phyloP scores from a whole-genome alignment of 1,139 yeast genomes.

The Candida sanyaensis region DNA sequence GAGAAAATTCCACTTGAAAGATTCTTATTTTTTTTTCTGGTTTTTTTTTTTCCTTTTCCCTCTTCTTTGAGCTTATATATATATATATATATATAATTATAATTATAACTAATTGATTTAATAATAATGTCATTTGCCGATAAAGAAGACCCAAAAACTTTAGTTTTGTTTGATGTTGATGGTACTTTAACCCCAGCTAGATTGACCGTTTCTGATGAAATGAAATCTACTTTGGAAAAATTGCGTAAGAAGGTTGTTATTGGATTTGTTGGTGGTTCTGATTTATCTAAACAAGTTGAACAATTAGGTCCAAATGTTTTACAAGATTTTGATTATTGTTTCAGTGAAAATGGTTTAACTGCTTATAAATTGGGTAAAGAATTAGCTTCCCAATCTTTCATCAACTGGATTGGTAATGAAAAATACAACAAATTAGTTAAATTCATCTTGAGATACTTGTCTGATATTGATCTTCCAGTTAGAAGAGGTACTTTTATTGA shows the following conservation, averaged over 20 bases:
- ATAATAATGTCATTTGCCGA: slow-evolving; percentile 49
- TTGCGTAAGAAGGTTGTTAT: slow-evolving; percentile 89
- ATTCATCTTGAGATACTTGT: slow-evolving; percentile 80
- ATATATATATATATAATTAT: background rate
- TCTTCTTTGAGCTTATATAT: slow-evolving; percentile 7
- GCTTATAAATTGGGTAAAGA: slow-evolving; percentile 90
- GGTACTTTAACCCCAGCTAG: slow-evolving; percentile 99
- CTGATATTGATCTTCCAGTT: slow-evolving; percentile 86
- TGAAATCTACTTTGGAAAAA: slow-evolving; percentile 66
- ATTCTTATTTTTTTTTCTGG: background rate
- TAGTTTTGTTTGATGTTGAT: slow-evolving; percentile 94
- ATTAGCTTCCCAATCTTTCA: slow-evolving; percentile 91
- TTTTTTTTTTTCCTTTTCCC: slow-evolving; percentile 1
- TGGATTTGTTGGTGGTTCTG: slow-evolving; percentile 99
- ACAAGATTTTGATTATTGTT: slow-evolving; percentile 88
- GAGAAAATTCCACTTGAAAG: background rate
- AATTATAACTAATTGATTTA: background rate
- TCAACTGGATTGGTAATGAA: slow-evolving; percentile 93
- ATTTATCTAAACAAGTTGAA: slow-evolving; percentile 90
- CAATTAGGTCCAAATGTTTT: slow-evolving; percentile 84
- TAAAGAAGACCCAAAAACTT: slow-evolving; percentile 57
- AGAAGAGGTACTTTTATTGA: slow-evolving; percentile 98
- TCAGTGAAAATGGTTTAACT: slow-evolving; percentile 96
- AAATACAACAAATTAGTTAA: slow-evolving; percentile 86
- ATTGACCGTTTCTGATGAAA: slow-evolving; percentile 76